Percentiles rank a stretch among this genome's conserved stretches.
phyloP scores from a whole-genome alignment of 257 asterid species.

The Apocynum venetum region DNA sequence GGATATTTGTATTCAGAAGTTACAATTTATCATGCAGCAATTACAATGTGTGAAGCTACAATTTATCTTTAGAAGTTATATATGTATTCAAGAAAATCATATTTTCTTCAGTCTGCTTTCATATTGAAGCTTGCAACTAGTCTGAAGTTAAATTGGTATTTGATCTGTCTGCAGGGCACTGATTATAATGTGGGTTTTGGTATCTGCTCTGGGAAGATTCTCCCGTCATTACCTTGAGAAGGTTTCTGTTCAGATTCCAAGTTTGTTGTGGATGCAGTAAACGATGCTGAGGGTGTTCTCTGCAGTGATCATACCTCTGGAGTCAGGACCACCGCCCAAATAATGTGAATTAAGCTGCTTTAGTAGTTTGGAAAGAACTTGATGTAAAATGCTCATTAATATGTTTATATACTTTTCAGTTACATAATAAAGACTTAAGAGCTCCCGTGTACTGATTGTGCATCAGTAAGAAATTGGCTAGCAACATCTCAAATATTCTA shows the following conservation, averaged over 20 bases:
- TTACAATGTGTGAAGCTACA: background rate
- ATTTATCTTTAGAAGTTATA: background rate
- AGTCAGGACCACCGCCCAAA: background rate
- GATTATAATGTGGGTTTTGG: constrained; percentile 35
- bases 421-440: too few relatives aligned
- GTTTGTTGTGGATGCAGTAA: background rate
- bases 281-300: background rate
- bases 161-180: constrained; percentile 23
- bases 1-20: background rate
- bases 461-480: too few relatives aligned
- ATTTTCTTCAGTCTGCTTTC: too few relatives aligned
- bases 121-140: background rate
- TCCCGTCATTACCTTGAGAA: constrained; percentile 28
- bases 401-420: too few relatives aligned
- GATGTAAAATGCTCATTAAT: background rate
- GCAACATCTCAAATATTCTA: too few relatives aligned
- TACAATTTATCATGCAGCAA: background rate
- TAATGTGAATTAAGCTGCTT: background rate
- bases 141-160: background rate
- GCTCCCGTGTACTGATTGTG: too few relatives aligned
- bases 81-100: background rate
- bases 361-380: background rate
- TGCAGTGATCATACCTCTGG: background rate
- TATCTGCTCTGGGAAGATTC: constrained; percentile 35
- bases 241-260: background rate